phyloP scores from a whole-genome alignment of 495 filamentous ascomycete species.

The Hypomontagnella submonticulosa region DNA sequence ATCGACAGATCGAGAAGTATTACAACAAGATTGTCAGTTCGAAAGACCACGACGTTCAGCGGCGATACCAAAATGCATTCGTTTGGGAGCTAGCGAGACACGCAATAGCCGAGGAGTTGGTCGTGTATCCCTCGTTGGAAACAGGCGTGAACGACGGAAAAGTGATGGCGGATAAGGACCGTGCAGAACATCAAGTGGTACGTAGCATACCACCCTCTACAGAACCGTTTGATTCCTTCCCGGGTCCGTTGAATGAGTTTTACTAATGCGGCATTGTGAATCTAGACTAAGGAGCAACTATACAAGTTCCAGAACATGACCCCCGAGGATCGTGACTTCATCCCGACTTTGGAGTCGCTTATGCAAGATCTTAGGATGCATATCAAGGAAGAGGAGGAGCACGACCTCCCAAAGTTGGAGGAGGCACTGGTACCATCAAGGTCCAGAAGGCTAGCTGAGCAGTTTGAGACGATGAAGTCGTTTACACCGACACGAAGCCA shows the following conservation, averaged over 20 bases:
- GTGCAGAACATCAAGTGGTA: conserved; percentile 67
- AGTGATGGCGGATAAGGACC: conserved; percentile 67
- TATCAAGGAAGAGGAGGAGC: conserved; percentile 69
- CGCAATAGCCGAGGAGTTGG: conserved; percentile 73
- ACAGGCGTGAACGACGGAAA: conserved; percentile 61
- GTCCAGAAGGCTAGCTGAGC: conserved; percentile 59
- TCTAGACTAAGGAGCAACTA: conserved; percentile 71
- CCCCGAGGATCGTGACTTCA: conserved; percentile 60
- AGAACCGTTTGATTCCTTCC: not conserved
- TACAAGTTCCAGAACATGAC: conserved; percentile 69
- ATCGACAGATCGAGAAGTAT: conserved; percentile 68
- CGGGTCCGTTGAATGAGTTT: not conserved
- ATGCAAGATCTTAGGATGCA: conserved; percentile 64
- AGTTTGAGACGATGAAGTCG: conserved; percentile 68
- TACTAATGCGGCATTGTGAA: conserved; percentile 4
- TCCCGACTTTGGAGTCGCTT: conserved; percentile 62
- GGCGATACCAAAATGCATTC: conserved; percentile 71
- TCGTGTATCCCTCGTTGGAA: conserved; percentile 75
- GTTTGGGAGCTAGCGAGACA: conserved; percentile 78
- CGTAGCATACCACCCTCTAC: conserved; percentile 9
- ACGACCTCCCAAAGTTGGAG: conserved; percentile 69
- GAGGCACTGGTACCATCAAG: conserved; percentile 50
- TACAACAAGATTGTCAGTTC: conserved; percentile 67
- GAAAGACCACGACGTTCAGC: conserved; percentile 59
- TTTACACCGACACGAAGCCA: conserved; percentile 70